A percentile compares a stretch with the other conserved stretches of the same genome.
Conservation (phyloP, 305 asterid species). For the Fraxinus velutina region DNA sequence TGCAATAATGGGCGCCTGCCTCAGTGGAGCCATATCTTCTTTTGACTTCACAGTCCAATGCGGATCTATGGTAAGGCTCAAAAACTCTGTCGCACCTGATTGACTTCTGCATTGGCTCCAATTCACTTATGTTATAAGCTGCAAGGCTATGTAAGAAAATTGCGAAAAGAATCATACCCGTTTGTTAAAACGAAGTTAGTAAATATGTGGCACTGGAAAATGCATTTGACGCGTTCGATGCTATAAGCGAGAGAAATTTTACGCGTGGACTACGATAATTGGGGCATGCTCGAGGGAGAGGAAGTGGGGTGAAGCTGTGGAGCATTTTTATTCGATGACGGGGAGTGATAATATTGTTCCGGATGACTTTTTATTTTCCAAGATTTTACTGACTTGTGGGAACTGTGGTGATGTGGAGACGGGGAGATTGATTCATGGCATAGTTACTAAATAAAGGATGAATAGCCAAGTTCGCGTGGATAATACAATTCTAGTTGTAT, state of each 20-base stretch:
- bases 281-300: slow-evolving; percentile 70
- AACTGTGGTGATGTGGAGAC: slow-evolving; percentile 58
- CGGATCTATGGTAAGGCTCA: slow-evolving; percentile 43
- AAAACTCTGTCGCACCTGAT: slow-evolving; percentile 52
- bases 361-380: slow-evolving; percentile 58
- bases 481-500: slow-evolving; percentile 66
- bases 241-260: slow-evolving; percentile 55
- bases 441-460: slow-evolving; percentile 47
- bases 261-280: slow-evolving; percentile 67
- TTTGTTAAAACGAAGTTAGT: slow-evolving; percentile 53
- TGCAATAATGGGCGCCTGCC: slow-evolving; percentile 58
- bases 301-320: slow-evolving; percentile 60
- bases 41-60: slow-evolving; percentile 35
- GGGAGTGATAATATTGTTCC: slow-evolving; percentile 45
- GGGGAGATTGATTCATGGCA: slow-evolving; percentile 56
- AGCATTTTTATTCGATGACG: slow-evolving; percentile 54
- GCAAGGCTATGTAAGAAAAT: slow-evolving; percentile 33
- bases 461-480: slow-evolving; percentile 39
- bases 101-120: slow-evolving; percentile 24
- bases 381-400: slow-evolving; percentile 67
- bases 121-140: slow-evolving; percentile 51
- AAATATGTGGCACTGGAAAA: slow-evolving; percentile 59
- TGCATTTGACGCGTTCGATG: slow-evolving; percentile 51
- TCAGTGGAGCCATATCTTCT: slow-evolving; percentile 50
- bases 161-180: slow-evolving; percentile 40